A percentile compares a stretch with the other conserved stretches of the same genome.
Conservation (phyloP, 2,329 filamentous ascomycete species). For the Septoria linicola region DNA sequence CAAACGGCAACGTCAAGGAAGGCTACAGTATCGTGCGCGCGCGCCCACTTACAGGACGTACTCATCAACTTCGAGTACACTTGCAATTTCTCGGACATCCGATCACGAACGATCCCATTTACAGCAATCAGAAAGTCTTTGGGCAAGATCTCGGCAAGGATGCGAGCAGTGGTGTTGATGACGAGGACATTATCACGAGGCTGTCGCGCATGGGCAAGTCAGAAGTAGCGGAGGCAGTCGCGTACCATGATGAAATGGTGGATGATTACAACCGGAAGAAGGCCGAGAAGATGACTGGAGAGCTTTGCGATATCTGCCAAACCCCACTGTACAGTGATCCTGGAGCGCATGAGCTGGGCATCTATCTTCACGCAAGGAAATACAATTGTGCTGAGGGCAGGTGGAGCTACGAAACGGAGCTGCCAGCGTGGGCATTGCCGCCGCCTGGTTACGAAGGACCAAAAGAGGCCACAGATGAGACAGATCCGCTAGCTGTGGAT, state of each 20-base stretch:
- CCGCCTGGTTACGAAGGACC: slow-evolving; percentile 71
- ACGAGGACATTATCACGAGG: slow-evolving; percentile 85
- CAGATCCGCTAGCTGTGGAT: slow-evolving; percentile 48
- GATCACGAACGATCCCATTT: slow-evolving; percentile 96
- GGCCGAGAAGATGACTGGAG: slow-evolving; percentile 89
- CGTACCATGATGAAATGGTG: slow-evolving; percentile 92
- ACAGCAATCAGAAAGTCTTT: slow-evolving; percentile 91
- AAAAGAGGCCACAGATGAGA: slow-evolving; percentile 58
- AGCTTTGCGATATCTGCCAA: slow-evolving; percentile 75
- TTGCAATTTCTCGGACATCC: slow-evolving; percentile 92
- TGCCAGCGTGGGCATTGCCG: slow-evolving; percentile 85
- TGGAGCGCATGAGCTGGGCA: slow-evolving; percentile 80
- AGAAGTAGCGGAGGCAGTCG: slow-evolving; percentile 83
- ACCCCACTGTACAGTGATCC: slow-evolving; percentile 93
- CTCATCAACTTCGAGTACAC: slow-evolving; percentile 92
- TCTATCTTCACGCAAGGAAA: slow-evolving; percentile 88
- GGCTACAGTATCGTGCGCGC: slow-evolving; percentile 96
- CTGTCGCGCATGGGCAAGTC: slow-evolving; percentile 90
- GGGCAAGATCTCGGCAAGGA: slow-evolving; percentile 71
- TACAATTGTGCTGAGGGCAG: slow-evolving; percentile 80
- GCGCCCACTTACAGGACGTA: slow-evolving; percentile 86
- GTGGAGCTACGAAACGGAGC: slow-evolving; percentile 83
- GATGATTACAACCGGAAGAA: slow-evolving; percentile 85
- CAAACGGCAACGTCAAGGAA: slow-evolving; percentile 23
- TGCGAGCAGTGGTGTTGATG: slow-evolving; percentile 68